Conservation (phyloP, 441 rosid species). For the Corymbia calophylla region DNA sequence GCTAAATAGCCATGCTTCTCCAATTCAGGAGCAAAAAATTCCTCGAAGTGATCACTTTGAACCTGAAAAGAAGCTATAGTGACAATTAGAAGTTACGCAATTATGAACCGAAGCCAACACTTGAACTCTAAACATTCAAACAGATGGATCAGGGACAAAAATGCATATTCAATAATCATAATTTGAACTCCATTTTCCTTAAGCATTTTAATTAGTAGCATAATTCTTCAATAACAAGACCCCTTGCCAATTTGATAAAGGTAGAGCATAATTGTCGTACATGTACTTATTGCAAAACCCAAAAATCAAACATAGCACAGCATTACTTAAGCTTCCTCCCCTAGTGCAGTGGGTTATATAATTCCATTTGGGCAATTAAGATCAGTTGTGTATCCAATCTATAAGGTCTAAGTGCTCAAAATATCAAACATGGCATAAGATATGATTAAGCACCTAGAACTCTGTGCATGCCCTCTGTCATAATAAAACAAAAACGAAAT, state of each 20-base stretch:
- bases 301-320: neutral
- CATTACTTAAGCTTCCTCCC: neutral
- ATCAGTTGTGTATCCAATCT: neutral
- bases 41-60: constrained; percentile 24
- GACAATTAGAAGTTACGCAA: neutral
- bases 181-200: neutral
- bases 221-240: neutral
- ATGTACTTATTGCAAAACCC: neutral
- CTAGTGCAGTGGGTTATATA: neutral
- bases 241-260: neutral
- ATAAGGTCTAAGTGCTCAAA: neutral
- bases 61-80: constrained; percentile 16
- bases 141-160: neutral
- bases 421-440: neutral
- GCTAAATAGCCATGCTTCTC: constrained; percentile 22
- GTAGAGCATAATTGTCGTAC: neutral
- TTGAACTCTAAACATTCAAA: neutral
- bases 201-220: neutral
- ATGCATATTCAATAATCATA: neutral
- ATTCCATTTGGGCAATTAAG: neutral
- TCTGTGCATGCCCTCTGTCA: neutral
- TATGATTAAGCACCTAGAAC: neutral
- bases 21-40: constrained; percentile 16
- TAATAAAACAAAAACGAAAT: neutral
- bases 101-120: neutral